Evolutionary conservation across 495 filamentous ascomycete species (phyloP).

Genomic region (Aspergillus homomorphus): DNA sequence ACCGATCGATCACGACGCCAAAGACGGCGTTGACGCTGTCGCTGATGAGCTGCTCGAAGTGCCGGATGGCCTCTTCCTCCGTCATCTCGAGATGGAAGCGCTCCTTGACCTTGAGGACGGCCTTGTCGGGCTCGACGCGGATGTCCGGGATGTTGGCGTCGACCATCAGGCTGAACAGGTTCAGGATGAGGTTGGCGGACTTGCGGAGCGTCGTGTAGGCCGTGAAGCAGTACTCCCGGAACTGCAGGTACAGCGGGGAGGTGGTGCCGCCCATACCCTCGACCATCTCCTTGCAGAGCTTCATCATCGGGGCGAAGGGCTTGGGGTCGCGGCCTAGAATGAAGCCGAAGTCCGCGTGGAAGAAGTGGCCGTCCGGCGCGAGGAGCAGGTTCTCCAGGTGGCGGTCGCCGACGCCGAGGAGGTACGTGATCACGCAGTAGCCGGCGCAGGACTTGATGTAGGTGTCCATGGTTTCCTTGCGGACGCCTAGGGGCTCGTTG

Average conservation of each 20-base stretch:
- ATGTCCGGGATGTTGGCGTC: slow-evolving; percentile 97
- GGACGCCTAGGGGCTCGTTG: slow-evolving; percentile 75
- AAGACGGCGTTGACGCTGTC: slow-evolving; percentile 85
- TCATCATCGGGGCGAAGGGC: slow-evolving; percentile 94
- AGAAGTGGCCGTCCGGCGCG: slow-evolving; percentile 87
- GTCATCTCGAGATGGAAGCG: slow-evolving; percentile 87
- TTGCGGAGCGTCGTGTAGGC: slow-evolving; percentile 91
- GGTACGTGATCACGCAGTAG: slow-evolving; percentile 98
- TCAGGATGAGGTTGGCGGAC: slow-evolving; percentile 85
- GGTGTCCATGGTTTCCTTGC: slow-evolving; percentile 89
- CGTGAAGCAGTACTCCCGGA: slow-evolving; percentile 94
- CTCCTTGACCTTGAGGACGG: slow-evolving; percentile 91
- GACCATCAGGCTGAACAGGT: slow-evolving; percentile 94
- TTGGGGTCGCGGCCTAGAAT: slow-evolving; percentile 98
- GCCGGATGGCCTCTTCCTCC: slow-evolving; percentile 88
- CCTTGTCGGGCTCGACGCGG: slow-evolving; percentile 84
- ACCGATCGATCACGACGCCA: slow-evolving; percentile 88
- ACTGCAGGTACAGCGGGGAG: slow-evolving; percentile 76
- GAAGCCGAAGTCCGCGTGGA: slow-evolving; percentile 97
- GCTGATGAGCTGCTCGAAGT: slow-evolving; percentile 83
- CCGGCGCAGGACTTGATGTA: slow-evolving; percentile 95
- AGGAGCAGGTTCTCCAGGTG: slow-evolving; percentile 96
- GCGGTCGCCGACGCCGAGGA: slow-evolving; percentile 95
- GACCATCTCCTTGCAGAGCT: slow-evolving; percentile 96
- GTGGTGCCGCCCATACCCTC: slow-evolving; percentile 91